phyloP scores from a whole-genome alignment of 2,329 filamentous ascomycete genomes.

The Microcyclosporella mali region DNA sequence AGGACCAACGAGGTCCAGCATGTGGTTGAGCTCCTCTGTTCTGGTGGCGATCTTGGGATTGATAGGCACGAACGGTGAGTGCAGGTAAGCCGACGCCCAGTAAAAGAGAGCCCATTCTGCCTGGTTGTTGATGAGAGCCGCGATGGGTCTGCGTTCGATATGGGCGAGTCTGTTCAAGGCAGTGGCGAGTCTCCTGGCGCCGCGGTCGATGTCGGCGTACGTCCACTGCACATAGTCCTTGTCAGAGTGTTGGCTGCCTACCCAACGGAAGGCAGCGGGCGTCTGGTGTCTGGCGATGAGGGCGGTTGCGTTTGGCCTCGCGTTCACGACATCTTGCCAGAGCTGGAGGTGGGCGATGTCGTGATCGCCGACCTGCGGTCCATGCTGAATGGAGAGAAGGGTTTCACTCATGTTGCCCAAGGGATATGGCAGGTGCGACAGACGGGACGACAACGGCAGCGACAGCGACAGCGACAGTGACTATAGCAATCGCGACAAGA shows the following conservation, averaged over 20 bases:
- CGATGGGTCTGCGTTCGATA: conserved; percentile 28
- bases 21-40: conserved; percentile 28
- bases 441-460: too few species aligned
- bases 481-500: conserved; percentile 6
- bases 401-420: conserved; percentile 20
- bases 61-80: conserved; percentile 29
- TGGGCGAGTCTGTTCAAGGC: conserved; percentile 26
- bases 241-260: conserved; percentile 25
- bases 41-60: conserved; percentile 28
- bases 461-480: too few species aligned
- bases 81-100: conserved; percentile 30
- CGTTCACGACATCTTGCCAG: conserved; percentile 28
- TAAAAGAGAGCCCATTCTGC: conserved; percentile 32
- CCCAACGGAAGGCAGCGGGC: conserved; percentile 26
- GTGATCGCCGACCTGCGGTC: conserved; percentile 20
- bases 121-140: conserved; percentile 28
- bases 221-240: conserved; percentile 27
- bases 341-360: conserved; percentile 27
- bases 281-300: conserved; percentile 29
- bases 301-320: conserved; percentile 26
- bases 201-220: conserved; percentile 29
- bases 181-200: conserved; percentile 27
- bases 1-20: conserved; percentile 27
- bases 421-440: conserved; percentile 13
- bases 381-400: conserved; percentile 23